Evolutionary conservation across 495 filamentous ascomycete species (phyloP), one percentile per base, ranked within the genome.

Genomic region (Schizothecium vesticola): DNA sequence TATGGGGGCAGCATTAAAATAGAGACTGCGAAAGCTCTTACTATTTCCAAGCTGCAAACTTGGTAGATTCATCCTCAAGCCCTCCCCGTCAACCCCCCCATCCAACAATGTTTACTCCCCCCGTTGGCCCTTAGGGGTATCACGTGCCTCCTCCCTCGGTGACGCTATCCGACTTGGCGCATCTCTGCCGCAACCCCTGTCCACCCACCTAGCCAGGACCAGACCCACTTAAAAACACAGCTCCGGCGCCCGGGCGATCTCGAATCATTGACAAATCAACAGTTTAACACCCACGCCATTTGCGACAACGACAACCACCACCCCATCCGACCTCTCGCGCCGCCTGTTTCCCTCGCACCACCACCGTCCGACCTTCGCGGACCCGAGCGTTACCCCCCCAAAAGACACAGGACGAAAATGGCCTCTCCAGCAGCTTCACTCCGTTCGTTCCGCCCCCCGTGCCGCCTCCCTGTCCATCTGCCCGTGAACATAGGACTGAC

Each of bases 241-340:
- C 43, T 51, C 43, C 31, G 66, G 67, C 58, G 56, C 59, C 56
- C 29, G 33, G 66, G 57, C 63, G 22, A 24, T 25, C 29, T 23
- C 29, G 63, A 61, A 68, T 36, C 21, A 75, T 72, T 75, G 74
- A 72, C 74, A 75, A 75, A 75, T 75, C 72, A 73, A 69, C 61
- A 31, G 23, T 33, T 59, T 25, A 67, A 61, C 64, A 59, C 55
- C 24, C 56, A 31, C 19, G 59, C 43, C 43, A n/a, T 9, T 51
- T n/a, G 43, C 43, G 43, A 51, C 43, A 51, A 51, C 43, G 7
- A 19, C 43, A 51, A 51, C 19, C 43, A 51, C 43, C 43, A n/a
- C 43, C 43, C 19, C 33, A 29, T 43, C 64, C 29, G 55, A 24
- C 25, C 23, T 43, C 26, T 67, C 65, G 31, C 28, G 19, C 43